Conservation (phyloP, 2,329 filamentous ascomycete species). For the Neurospora sp. region DNA sequence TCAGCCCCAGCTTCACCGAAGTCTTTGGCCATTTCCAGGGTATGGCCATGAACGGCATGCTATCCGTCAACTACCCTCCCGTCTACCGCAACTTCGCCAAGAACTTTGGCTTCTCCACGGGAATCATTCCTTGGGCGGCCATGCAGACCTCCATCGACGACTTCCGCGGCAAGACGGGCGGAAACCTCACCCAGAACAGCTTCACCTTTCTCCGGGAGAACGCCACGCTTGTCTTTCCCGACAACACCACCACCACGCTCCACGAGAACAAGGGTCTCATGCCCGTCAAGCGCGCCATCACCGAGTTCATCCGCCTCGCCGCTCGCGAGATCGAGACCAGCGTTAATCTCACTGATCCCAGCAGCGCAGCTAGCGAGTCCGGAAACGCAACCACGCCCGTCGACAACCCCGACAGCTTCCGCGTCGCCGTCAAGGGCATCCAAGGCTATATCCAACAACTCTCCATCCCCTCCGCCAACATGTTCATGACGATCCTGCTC, state of each 20-base stretch:
- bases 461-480: constrained; percentile 76
- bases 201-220: constrained; percentile 60
- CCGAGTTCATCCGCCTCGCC: constrained; percentile 38
- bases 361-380: constrained; percentile 14
- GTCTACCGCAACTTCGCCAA: constrained; percentile 84
- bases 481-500: constrained; percentile 90
- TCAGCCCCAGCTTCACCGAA: constrained; percentile 77
- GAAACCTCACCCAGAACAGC: constrained; percentile 74
- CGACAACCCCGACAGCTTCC: constrained; percentile 22
- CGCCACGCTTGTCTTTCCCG: constrained; percentile 60
- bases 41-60: constrained; percentile 92
- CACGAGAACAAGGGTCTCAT: constrained; percentile 21
- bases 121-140: constrained; percentile 69
- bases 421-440: constrained; percentile 59
- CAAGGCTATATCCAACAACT: constrained; percentile 76
- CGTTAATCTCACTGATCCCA: constrained; percentile 26
- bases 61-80: constrained; percentile 77
- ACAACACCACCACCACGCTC: constrained; percentile 40
- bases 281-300: constrained; percentile 40
- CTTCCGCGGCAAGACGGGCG: constrained; percentile 72
- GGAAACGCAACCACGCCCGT: not conserved
- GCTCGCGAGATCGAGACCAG: constrained; percentile 41
- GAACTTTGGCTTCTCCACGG: constrained; percentile 89
- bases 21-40: constrained; percentile 86
- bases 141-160: constrained; percentile 76